These are phyloP conservation scores for Fusarium newnesense DNA, from an alignment of 2,329 filamentous ascomycete species.

Conservation along the genomic window DNA sequence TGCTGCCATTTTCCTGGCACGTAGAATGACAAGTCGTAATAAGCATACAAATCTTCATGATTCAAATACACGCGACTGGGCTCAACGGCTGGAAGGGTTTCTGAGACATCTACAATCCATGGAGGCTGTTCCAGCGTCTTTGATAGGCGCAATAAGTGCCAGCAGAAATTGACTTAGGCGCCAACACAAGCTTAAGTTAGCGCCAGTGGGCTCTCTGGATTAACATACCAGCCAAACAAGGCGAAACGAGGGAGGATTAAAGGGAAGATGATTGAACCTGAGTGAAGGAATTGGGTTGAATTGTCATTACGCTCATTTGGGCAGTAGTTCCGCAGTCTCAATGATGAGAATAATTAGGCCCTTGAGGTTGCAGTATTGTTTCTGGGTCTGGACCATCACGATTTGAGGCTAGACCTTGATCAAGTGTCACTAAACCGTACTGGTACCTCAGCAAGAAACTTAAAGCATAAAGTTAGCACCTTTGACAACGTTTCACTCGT, in stretches of 20 bases:
- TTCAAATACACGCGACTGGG: not conserved
- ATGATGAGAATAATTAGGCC: not conserved
- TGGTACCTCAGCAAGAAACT: no score
- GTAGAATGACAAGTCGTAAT: not conserved
- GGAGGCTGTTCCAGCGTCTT: not conserved
- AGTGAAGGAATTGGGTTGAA: not conserved
- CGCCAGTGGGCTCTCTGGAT: not conserved
- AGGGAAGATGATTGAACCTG: no score
- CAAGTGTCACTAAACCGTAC: not conserved
- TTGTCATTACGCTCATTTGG: not conserved
- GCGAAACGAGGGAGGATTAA: not conserved
- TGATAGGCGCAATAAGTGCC: not conserved
- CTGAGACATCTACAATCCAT: not conserved
- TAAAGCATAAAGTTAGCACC: no score
- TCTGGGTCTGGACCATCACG: not conserved
- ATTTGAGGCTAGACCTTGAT: rapidly evolving
- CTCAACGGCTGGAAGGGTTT: not conserved
- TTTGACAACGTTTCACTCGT: not conserved
- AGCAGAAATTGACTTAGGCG: no score
- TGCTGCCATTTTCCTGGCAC: not conserved
- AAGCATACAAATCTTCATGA: not conserved
- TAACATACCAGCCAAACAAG: not conserved
- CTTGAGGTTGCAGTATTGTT: not conserved
- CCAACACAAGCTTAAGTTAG: not conserved
- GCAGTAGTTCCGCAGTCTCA: not conserved